phyloP scores from a whole-genome alignment of 352 stramenopile genomes.

The Pythium dissotocum region DNA sequence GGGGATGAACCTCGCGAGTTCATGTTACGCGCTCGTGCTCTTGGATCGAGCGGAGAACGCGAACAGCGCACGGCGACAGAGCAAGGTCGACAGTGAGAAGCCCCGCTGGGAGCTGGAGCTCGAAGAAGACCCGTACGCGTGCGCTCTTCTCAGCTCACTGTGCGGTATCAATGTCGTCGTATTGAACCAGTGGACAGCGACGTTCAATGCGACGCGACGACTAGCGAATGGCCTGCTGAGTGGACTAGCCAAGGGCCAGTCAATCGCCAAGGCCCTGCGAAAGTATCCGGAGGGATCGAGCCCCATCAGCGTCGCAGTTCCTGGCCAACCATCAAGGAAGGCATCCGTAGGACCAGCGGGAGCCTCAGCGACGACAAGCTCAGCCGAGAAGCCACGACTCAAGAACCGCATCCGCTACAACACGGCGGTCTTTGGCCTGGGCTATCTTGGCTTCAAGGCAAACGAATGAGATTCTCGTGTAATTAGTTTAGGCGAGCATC shows the following conservation, averaged over 20 bases:
- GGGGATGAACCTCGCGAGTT: conserved; percentile 62
- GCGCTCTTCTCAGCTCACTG: conserved; percentile 74
- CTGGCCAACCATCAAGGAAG: conserved; percentile 1
- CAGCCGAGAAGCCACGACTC: conserved; percentile 28
- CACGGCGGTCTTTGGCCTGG: conserved; percentile 66
- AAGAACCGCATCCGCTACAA: conserved; percentile 81
- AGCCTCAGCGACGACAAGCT: neutral
- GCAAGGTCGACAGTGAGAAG: conserved; percentile 88
- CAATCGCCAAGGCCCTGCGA: conserved; percentile 65
- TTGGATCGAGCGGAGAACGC: conserved; percentile 83
- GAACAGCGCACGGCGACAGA: conserved; percentile 72
- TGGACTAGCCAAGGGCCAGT: conserved; percentile 49
- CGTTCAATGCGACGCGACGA: conserved; percentile 73
- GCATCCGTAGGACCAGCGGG: neutral
- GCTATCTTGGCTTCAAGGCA: conserved; percentile 48
- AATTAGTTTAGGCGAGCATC: neutral
- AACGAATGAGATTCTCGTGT: conserved; percentile 29
- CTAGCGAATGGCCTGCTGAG: conserved; percentile 52
- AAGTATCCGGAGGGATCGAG: conserved; percentile 45
- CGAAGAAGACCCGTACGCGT: conserved; percentile 63
- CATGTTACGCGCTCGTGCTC: conserved; percentile 73
- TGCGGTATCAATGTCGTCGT: conserved; percentile 72
- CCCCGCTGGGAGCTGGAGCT: conserved; percentile 48
- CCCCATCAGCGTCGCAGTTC: neutral
- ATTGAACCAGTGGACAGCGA: conserved; percentile 82